Conservation (phyloP, 2,329 filamentous ascomycete genomes). For the Pseudocercospora fuligena region DNA sequence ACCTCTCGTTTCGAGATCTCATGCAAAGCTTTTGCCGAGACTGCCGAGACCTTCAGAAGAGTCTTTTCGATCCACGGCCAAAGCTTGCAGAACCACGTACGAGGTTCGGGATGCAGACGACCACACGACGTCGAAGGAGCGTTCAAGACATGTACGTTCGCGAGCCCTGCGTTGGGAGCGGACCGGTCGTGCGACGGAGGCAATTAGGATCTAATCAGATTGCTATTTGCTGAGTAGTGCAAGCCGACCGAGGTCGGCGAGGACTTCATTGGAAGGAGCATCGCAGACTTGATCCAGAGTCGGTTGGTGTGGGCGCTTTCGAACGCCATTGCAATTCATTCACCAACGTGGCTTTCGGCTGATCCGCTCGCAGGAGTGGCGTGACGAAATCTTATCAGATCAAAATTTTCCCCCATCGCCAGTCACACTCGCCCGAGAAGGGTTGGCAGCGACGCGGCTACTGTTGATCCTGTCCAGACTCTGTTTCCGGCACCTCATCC, state of each 20-base stretch:
- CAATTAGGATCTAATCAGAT: constrained; percentile 2
- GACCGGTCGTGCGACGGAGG: neutral
- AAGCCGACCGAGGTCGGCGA: neutral
- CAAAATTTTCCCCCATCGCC: neutral
- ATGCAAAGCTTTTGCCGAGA: constrained; percentile 1
- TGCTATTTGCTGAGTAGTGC: constrained; percentile 6
- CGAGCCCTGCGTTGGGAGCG: neutral
- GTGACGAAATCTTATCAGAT: constrained; percentile 1
- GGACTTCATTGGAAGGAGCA: neutral
- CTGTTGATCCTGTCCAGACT: neutral
- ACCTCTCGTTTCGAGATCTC: neutral
- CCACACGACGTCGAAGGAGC: neutral
- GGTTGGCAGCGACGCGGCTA: neutral
- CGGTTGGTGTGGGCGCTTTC: neutral
- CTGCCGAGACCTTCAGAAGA: neutral
- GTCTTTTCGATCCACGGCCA: neutral
- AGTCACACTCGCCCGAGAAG: neutral
- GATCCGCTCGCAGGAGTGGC: neutral
- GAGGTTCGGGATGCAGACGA: neutral
- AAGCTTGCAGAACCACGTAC: neutral
- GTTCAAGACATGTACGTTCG: neutral
- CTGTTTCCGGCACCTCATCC: neutral
- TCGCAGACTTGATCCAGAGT: neutral
- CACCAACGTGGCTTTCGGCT: constrained; percentile 5
- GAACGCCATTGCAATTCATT: neutral